Percentiles rank a stretch among this genome's conserved stretches.
These are phyloP conservation scores for Penicillium atrosanguineum DNA, from an alignment of 495 filamentous ascomycete genomes.

Conservation along the genomic window DNA sequence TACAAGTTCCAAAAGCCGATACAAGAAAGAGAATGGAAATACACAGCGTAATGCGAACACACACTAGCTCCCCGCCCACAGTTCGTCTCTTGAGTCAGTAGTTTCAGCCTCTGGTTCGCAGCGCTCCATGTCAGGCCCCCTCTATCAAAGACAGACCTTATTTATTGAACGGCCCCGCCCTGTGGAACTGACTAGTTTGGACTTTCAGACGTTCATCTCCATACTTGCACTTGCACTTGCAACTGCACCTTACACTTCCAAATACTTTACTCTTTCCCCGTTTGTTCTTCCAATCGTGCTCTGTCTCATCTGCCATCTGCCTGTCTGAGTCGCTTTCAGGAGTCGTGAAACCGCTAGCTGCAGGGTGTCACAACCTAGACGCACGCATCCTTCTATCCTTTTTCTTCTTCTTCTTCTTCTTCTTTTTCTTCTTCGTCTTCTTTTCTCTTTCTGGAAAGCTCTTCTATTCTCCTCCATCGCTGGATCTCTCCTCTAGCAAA, in stretches of 20 bases:
- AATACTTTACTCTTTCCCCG: background rate
- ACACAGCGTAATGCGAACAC: conserved; percentile 6
- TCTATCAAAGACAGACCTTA: conserved; percentile 4
- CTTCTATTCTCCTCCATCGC: conserved; percentile 4
- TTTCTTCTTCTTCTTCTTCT: conserved; percentile 25
- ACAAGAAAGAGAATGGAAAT: conserved; percentile 6
- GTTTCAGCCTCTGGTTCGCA: conserved; percentile 26
- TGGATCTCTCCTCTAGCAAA: conserved; percentile 11
- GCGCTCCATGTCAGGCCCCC: background rate
- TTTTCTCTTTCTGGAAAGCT: conserved; percentile 23
- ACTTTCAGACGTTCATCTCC: background rate
- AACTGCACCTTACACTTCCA: too few species aligned
- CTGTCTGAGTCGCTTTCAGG: conserved; percentile 15
- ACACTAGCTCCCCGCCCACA: conserved; percentile 8
- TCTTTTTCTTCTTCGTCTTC: conserved; percentile 27
- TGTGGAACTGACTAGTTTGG: conserved; percentile 2
- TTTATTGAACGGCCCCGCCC: conserved; percentile 19
- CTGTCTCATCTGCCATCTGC: conserved; percentile 15
- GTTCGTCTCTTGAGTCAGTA: conserved; percentile 20
- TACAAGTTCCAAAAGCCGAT: conserved; percentile 11
- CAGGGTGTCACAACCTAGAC: conserved; percentile 14
- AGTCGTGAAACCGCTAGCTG: conserved; percentile 6
- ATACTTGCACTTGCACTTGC: background rate
- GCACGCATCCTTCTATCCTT: conserved; percentile 12
- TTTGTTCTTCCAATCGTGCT: conserved; percentile 8